Evolutionary conservation across 2,329 filamentous ascomycete species (phyloP).

Genomic region (Pseudogymnoascus sp.): DNA sequence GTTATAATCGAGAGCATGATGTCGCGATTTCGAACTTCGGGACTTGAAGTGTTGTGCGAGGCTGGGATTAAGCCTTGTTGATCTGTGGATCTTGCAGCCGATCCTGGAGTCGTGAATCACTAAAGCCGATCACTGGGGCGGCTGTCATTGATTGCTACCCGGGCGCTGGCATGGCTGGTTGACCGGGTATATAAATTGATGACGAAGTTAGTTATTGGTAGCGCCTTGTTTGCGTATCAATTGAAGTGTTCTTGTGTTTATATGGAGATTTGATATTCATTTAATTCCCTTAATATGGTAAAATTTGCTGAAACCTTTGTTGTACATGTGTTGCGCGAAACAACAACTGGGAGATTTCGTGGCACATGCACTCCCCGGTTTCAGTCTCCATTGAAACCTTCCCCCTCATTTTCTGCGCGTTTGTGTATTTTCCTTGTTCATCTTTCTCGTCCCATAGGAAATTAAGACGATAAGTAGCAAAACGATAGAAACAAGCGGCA

Average conservation of each 20-base stretch:
- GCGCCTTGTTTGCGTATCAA: not conserved
- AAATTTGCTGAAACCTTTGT: not conserved
- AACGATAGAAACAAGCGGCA: not conserved
- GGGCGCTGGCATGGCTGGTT: not conserved
- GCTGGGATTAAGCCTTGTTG: constrained; percentile 2
- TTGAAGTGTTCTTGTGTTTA: not conserved
- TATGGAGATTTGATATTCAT: not conserved
- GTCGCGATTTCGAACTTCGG: too few relatives aligned
- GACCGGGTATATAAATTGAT: not conserved
- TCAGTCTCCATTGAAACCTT: not conserved
- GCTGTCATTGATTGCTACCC: not conserved
- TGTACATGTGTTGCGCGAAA: not conserved
- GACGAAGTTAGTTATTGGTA: not conserved
- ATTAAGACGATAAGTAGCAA: not conserved
- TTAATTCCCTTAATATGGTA: not conserved
- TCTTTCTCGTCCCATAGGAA: not conserved
- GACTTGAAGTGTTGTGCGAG: not conserved
- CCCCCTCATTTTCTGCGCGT: not conserved
- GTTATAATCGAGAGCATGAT: not conserved
- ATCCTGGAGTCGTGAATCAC: not conserved
- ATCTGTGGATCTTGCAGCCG: not conserved
- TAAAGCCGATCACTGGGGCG: not conserved
- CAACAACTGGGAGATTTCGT: not conserved
- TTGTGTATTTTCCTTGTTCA: not conserved
- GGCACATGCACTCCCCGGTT: not conserved